Base-by-base conservation (phyloP, 495 filamentous ascomycete genomes). In the Articulospora tetracladia region DNA sequence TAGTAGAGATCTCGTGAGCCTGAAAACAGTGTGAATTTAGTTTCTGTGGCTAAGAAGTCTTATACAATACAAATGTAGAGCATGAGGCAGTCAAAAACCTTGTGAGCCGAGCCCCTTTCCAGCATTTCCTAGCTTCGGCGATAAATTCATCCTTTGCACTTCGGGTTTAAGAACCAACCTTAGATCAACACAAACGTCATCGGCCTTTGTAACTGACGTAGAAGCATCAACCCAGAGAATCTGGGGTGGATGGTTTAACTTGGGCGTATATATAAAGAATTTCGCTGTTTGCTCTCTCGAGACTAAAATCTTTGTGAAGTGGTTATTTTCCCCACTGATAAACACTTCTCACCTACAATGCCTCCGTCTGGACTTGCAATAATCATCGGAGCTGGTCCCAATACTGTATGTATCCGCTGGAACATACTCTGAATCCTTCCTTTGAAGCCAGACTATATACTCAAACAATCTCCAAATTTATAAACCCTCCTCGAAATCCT, bases 281-380 rank as follows among this genome's bases (percentile, higher is more conserved):
- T 44, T 44, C n/a, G 10, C 39, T 44, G 11, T n/a, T 44, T 44
- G 17, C 17, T 44, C 17, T 19, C 17, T 44, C 17, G n/a, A 44
- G 3, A 44, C 39, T 15, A 44, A 44, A 44, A n/a, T n/a, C n/a
- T n/a, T n/a, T n/a, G n/a, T n/a, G n/a, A n/a, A n/a, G n/a, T n/a
- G n/a, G n/a, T n/a, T n/a, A n/a, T n/a, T n/a, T n/a, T n/a, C n/a
- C n/a, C 34, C n/a, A 39, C 34, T 10, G 34, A 39, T 10, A 10
- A 10, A 39, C 34, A 39, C 34, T 39, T n/a, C 17, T 13, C 20
- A 50, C n/a, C 25, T 24, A 50, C 49, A 61, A 78, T 77, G 73
- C 36, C 76, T 57, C 76, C 74, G 26, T 63, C 55, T 10, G 75
- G 73, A 23, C 72, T 79, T 32, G 77, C 73, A 34, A 77, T 81